A percentile compares a stretch with the other conserved stretches of the same genome.
Evolutionary conservation across 345 rosid species (phyloP).

Genomic region (Citrus unshiu): DNA sequence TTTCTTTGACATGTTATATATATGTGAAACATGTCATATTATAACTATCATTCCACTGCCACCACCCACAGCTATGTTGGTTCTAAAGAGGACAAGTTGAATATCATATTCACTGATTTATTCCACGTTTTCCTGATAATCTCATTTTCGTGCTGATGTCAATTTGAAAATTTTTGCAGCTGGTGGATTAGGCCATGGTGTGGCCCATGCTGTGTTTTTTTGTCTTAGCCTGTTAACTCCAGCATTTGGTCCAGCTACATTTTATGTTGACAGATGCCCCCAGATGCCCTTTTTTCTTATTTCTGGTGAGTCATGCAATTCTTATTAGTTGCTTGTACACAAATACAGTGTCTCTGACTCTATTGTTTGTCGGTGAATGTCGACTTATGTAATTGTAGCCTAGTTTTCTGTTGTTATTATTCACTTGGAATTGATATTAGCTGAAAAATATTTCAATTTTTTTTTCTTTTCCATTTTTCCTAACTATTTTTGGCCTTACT

Average conservation of each 20-base stretch:
- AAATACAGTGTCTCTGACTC: not conserved
- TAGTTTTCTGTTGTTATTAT: slow-evolving; percentile 11
- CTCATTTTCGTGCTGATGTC: slow-evolving; percentile 21
- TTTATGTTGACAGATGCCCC: slow-evolving; percentile 69
- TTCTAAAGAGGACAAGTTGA: not conserved
- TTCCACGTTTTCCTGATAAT: not conserved
- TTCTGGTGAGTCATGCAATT: slow-evolving; percentile 60
- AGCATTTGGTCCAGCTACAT: slow-evolving; percentile 97
- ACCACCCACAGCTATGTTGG: not conserved
- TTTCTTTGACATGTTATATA: not conserved
- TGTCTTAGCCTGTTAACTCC: slow-evolving; percentile 91
- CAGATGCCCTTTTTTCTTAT: slow-evolving; percentile 85
- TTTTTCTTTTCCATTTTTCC: not conserved
- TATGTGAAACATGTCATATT: not conserved
- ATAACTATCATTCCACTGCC: not conserved
- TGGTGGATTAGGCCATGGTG: slow-evolving; percentile 99
- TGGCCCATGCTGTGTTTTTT: slow-evolving; percentile 97
- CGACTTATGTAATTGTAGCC: not conserved
- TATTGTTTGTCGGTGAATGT: not conserved
- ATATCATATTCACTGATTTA: not conserved
- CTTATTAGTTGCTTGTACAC: not conserved
- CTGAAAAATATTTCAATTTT: not conserved
- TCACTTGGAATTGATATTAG: slow-evolving; percentile 7
- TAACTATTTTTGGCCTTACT: slow-evolving; percentile 19
- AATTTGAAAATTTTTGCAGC: slow-evolving; percentile 56